A percentile compares a stretch with the other conserved stretches of the same genome.
phyloP scores from a whole-genome alignment of 768 basidiomycete species.

The Mycena vulgaris region DNA sequence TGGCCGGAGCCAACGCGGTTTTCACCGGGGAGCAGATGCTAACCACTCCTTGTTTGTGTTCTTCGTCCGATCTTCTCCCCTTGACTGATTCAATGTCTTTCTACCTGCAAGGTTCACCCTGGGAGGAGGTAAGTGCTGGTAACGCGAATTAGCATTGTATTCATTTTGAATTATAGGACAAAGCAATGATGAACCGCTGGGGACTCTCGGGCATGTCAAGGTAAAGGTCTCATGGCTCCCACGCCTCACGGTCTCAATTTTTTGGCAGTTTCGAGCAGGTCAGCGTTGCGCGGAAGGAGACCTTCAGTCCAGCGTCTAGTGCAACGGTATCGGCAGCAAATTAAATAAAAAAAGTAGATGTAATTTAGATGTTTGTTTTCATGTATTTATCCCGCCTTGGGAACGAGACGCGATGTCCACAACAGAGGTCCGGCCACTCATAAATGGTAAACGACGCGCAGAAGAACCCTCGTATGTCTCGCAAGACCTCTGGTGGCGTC shows the following conservation, averaged over 20 bases:
- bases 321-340: slow-evolving; percentile 4
- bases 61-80: slow-evolving; percentile 23
- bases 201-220: slow-evolving; percentile 92
- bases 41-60: slow-evolving; percentile 90
- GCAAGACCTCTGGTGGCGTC: not conserved
- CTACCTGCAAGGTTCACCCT: slow-evolving; percentile 78
- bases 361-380: slow-evolving; percentile 16
- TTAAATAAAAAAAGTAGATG: slow-evolving; percentile 5
- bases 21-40: slow-evolving; percentile 99
- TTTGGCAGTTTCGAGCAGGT: slow-evolving; percentile 90
- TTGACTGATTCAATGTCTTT: slow-evolving; percentile 21
- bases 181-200: slow-evolving; percentile 94
- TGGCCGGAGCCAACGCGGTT: slow-evolving; percentile 98
- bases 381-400: slow-evolving; percentile 7
- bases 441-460: slow-evolving; percentile 32
- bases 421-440: slow-evolving; percentile 11
- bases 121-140: slow-evolving; percentile 83
- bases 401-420: slow-evolving; percentile 21
- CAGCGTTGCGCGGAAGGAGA: slow-evolving; percentile 71
- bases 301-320: slow-evolving; percentile 39
- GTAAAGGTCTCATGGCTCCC: too few relatives aligned
- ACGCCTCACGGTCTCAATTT: too few relatives aligned
- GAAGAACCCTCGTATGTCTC: slow-evolving; percentile 28
- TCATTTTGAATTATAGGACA: slow-evolving; percentile 71
- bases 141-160: not conserved